Evolutionary conservation across 2,329 filamentous ascomycete species (phyloP).

Genomic region (Emydomyces testavorans): DNA sequence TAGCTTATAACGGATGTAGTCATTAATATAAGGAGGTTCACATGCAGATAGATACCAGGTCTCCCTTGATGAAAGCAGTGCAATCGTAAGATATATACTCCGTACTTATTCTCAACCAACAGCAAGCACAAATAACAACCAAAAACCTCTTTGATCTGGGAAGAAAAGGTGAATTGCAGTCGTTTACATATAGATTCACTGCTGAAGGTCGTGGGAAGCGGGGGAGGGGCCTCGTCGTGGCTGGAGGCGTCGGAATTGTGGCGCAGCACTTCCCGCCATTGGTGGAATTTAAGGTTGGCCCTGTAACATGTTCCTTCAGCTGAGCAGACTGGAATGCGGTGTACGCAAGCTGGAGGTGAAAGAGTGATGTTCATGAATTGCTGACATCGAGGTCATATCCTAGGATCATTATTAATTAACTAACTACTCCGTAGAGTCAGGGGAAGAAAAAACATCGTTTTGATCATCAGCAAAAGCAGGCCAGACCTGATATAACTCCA

Average conservation of each 20-base stretch:
- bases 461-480: neutral
- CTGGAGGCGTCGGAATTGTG: neutral
- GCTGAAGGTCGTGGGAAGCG: neutral
- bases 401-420: neutral
- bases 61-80: too few relatives aligned
- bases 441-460: neutral
- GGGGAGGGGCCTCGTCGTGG: neutral
- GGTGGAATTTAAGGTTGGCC: neutral
- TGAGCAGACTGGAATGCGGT: neutral
- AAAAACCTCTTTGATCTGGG: neutral
- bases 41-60: too few relatives aligned
- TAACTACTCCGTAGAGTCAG: neutral
- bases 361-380: too few relatives aligned
- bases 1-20: too few relatives aligned
- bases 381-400: neutral
- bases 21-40: too few relatives aligned
- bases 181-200: neutral
- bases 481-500: too few relatives aligned
- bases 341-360: too few relatives aligned
- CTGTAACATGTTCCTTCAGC: slow-evolving; percentile 3
- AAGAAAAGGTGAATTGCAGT: neutral
- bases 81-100: too few relatives aligned
- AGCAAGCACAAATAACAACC: too few relatives aligned
- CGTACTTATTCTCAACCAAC: too few relatives aligned
- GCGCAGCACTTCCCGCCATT: neutral